These are phyloP conservation scores for Tetrapisispora fleetii DNA, from an alignment of 805 yeast genomes.

Conservation along the genomic window DNA sequence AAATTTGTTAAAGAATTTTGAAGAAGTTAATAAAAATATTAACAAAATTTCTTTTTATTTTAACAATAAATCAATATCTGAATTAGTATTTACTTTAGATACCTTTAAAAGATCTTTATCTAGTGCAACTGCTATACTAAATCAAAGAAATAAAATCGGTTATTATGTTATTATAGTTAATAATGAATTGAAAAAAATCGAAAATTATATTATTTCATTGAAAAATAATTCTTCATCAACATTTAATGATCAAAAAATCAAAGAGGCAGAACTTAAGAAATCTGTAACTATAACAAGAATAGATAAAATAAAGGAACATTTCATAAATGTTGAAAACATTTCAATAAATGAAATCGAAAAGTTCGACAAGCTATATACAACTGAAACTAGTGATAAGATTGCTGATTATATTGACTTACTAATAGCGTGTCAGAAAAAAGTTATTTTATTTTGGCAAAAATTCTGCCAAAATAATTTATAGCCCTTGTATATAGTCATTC, in stretches of 20 bases:
- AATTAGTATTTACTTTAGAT: constrained; percentile 75
- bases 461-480: constrained; percentile 51
- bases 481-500: not conserved
- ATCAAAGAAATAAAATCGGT: constrained; percentile 54
- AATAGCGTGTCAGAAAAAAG: constrained; percentile 86
- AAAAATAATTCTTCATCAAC: constrained; percentile 32
- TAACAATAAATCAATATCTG: constrained; percentile 71
- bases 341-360: constrained; percentile 56
- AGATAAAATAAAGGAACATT: constrained; percentile 44
- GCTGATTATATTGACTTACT: constrained; percentile 84
- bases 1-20: constrained; percentile 57
- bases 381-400: constrained; percentile 78
- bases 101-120: constrained; percentile 73
- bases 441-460: constrained; percentile 75
- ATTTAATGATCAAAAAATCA: constrained; percentile 54
- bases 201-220: not conserved
- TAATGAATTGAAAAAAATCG: constrained; percentile 26
- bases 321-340: constrained; percentile 51
- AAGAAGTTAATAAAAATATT: constrained; percentile 59
- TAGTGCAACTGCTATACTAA: constrained; percentile 61
- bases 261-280: constrained; percentile 49
- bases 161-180: constrained; percentile 38
- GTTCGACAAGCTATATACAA: constrained; percentile 67
- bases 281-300: constrained; percentile 45
- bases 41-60: constrained; percentile 50